Evolutionary conservation across 2,329 filamentous ascomycete genomes (phyloP).

Genomic region (Nothopassalora personata): DNA sequence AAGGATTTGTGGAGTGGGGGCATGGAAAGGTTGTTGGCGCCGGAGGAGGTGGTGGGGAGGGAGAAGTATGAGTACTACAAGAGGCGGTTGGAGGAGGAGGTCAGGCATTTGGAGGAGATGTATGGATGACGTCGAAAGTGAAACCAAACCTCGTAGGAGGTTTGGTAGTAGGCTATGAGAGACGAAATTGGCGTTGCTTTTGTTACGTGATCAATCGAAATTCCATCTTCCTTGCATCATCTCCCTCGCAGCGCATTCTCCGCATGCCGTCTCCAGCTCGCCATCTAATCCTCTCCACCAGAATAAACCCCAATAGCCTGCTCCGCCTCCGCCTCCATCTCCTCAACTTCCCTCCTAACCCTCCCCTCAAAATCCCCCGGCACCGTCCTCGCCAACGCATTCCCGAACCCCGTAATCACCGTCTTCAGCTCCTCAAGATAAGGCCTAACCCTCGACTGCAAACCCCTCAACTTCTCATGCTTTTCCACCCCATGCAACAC

Average conservation of each 20-base stretch:
- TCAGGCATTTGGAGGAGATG: background rate
- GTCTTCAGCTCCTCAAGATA: background rate
- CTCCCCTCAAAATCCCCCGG: background rate
- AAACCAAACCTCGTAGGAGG: too few relatives aligned
- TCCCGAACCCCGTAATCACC: background rate
- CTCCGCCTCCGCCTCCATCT: background rate
- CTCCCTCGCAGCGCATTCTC: too few relatives aligned
- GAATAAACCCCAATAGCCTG: background rate
- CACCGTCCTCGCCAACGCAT: background rate
- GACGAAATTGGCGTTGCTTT: too few relatives aligned
- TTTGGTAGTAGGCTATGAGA: too few relatives aligned
- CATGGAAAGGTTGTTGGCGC: background rate
- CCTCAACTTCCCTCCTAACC: background rate
- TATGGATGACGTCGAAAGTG: too few relatives aligned
- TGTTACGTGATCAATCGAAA: too few relatives aligned
- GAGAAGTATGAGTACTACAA: background rate
- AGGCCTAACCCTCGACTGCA: background rate
- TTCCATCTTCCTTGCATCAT: too few relatives aligned
- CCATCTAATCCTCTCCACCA: too few relatives aligned
- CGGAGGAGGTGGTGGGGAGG: background rate
- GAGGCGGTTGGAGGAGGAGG: background rate
- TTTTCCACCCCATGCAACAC: background rate
- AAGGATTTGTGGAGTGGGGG: conserved; percentile 2
- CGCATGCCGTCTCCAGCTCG: too few relatives aligned
- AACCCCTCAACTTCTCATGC: background rate